Evolutionary conservation across 2,329 filamentous ascomycete genomes (phyloP).

Genomic region (Penicillium sumatraense): DNA sequence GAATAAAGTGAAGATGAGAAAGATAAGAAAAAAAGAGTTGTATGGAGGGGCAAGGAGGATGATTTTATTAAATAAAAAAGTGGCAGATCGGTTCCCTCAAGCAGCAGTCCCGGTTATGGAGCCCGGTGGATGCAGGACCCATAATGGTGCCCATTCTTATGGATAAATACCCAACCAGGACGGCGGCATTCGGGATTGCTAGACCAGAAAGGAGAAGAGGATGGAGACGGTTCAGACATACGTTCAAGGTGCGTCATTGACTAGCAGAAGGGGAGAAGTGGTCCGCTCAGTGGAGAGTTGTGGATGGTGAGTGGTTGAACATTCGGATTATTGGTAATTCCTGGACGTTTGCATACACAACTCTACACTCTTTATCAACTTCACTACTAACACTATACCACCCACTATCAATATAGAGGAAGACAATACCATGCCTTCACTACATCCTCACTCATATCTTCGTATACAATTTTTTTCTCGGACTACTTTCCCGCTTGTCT

Average conservation of each 20-base stretch:
- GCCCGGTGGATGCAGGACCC: slow-evolving; percentile 1
- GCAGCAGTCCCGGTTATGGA: slow-evolving; percentile 26
- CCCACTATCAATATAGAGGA: no score
- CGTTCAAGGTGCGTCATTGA: slow-evolving; percentile 5
- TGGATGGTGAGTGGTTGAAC: not conserved
- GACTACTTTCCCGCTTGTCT: not conserved
- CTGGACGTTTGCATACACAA: not conserved
- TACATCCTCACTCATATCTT: no score
- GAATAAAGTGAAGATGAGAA: not conserved
- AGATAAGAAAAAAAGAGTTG: not conserved
- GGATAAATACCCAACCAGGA: slow-evolving; percentile 2
- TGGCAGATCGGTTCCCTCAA: slow-evolving; percentile 17
- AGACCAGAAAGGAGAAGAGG: not conserved
- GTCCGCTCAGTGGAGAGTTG: not conserved
- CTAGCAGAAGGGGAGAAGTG: slow-evolving; percentile 2
- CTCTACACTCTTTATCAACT: not conserved
- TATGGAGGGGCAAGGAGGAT: not conserved
- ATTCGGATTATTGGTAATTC: not conserved
- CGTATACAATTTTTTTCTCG: not conserved
- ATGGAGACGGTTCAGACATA: not conserved
- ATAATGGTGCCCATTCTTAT: not conserved
- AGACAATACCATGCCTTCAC: no score
- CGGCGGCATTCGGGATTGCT: slow-evolving; percentile 1
- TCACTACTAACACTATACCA: not conserved
- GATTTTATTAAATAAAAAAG: slow-evolving; percentile 13